phyloP scores from a whole-genome alignment of 2,329 filamentous ascomycete genomes.

The Sarocladium kiliense region DNA sequence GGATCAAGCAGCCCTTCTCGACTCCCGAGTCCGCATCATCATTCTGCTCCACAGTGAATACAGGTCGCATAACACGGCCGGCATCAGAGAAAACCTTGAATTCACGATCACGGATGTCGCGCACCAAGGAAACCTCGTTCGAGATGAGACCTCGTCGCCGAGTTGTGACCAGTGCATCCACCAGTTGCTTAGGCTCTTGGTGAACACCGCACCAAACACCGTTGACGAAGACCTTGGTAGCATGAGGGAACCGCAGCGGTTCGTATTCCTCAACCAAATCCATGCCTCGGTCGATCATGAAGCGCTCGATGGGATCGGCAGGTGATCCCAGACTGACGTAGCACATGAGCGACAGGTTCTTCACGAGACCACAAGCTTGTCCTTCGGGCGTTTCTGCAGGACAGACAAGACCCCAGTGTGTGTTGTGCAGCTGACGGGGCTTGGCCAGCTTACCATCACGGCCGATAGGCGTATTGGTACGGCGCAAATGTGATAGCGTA shows the following conservation, averaged over 20 bases:
- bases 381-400: constrained; percentile 97
- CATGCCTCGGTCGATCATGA: constrained; percentile 95
- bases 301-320: constrained; percentile 84
- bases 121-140: constrained; percentile 88
- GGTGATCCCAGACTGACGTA: constrained; percentile 95
- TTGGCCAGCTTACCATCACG: constrained; percentile 98
- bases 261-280: constrained; percentile 95
- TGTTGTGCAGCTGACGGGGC: constrained; percentile 95
- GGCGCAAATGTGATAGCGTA: constrained; percentile 90
- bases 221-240: constrained; percentile 97
- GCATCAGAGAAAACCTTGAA: constrained; percentile 99
- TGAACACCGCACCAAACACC: constrained; percentile 98
- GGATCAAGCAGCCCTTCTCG: constrained; percentile 64
- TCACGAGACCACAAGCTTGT: constrained; percentile 95
- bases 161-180: constrained; percentile 70
- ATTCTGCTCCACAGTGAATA: constrained; percentile 91
- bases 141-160: constrained; percentile 79
- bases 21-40: constrained; percentile 60
- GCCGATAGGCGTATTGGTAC: constrained; percentile 96
- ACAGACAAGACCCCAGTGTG: constrained; percentile 96
- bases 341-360: constrained; percentile 97
- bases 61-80: constrained; percentile 85
- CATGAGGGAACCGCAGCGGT: constrained; percentile 78
- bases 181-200: constrained; percentile 79
- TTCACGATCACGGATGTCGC: constrained; percentile 94